Conservation (phyloP, 176 grass and related monocot species). For the Zizania latifolia region DNA sequence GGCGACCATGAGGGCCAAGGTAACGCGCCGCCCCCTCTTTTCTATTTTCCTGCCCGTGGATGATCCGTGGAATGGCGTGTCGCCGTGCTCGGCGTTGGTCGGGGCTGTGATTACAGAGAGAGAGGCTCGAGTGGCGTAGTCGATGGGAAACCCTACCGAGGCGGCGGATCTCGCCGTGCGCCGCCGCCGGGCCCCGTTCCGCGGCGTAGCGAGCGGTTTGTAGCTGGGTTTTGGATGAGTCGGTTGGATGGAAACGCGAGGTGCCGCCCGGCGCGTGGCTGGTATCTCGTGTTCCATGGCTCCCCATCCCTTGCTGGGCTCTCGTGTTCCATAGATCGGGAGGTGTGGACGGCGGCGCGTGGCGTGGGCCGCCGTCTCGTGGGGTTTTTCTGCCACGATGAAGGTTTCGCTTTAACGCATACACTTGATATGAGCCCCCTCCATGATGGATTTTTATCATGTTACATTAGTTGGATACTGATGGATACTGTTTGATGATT, state of each 20-base stretch:
- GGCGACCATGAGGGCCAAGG: conserved; percentile 72
- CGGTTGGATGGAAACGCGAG: neutral
- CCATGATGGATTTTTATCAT: neutral
- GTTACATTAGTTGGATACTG: neutral
- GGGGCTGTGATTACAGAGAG: conserved; percentile 51
- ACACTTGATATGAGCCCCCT: conserved; percentile 52
- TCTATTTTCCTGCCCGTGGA: neutral
- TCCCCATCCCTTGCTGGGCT: neutral
- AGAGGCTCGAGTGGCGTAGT: conserved; percentile 43
- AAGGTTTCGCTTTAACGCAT: conserved; percentile 32
- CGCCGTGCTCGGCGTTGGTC: neutral
- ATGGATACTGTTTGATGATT: neutral
- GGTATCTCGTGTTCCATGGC: conserved; percentile 16
- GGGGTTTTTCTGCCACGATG: conserved; percentile 28
- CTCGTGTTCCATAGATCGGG: neutral
- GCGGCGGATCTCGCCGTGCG: conserved; percentile 15
- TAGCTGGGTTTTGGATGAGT: neutral
- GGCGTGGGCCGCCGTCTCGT: neutral
- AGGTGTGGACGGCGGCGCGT: neutral
- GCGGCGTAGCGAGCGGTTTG: neutral
- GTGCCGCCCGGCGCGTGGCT: conserved; percentile 28
- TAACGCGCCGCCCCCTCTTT: neutral
- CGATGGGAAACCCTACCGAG: neutral
- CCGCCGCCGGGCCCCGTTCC: too few relatives aligned
- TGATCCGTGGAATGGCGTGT: neutral